phyloP scores from a whole-genome alignment of 1,284 basidiomycete genomes.

The Puccinia brachypodii region DNA sequence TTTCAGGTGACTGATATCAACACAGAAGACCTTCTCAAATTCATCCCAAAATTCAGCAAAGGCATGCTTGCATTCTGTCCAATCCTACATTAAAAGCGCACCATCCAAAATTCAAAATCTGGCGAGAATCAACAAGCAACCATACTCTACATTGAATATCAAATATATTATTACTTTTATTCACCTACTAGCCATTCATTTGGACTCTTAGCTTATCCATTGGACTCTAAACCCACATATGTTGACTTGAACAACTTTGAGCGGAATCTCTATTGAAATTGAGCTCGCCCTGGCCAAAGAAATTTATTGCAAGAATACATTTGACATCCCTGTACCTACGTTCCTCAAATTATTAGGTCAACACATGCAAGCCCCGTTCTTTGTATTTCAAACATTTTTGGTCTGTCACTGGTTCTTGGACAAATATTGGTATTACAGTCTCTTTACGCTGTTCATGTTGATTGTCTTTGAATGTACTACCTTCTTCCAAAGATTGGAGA shows the following conservation, averaged over 20 bases:
- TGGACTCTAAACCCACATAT: constrained; percentile 72
- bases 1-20: constrained; percentile 67
- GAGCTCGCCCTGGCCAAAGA: constrained; percentile 56
- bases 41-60: constrained; percentile 80
- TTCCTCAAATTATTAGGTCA: constrained; percentile 84
- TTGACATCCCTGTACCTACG: constrained; percentile 89
- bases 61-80: constrained; percentile 69
- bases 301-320: constrained; percentile 86
- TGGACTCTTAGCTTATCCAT: constrained; percentile 83
- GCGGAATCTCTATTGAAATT: constrained; percentile 58
- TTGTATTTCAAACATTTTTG: constrained; percentile 94
- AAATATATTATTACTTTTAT: constrained; percentile 89
- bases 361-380: constrained; percentile 91
- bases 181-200: constrained; percentile 69
- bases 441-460: constrained; percentile 96
- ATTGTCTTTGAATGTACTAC: constrained; percentile 95
- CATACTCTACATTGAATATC: constrained; percentile 87
- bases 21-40: constrained; percentile 76
- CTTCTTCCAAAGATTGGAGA: constrained; percentile 89
- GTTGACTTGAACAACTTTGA: constrained; percentile 67
- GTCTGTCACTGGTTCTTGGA: constrained; percentile 93
- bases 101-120: constrained; percentile 26
- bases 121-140: constrained; percentile 59
- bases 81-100: constrained; percentile 50
- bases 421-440: constrained; percentile 95